phyloP scores from a whole-genome alignment of 2,329 filamentous ascomycete species.

The Colletotrichum sp. region DNA sequence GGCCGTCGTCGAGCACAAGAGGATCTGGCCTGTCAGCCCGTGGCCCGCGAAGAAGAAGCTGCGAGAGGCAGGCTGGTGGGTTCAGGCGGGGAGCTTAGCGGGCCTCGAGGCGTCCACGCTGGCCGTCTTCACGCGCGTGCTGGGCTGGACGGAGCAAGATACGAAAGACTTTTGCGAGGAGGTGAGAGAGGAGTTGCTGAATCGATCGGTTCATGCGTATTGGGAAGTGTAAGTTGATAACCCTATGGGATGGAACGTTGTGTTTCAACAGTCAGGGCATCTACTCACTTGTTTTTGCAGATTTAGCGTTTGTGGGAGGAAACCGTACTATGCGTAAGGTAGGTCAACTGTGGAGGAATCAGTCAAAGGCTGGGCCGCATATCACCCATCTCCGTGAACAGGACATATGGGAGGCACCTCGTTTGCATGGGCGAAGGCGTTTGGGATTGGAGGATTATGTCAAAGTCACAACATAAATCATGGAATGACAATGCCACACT shows the following conservation, averaged over 20 bases:
- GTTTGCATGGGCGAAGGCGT: not conserved
- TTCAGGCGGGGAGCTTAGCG: not conserved
- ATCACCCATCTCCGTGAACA: not conserved
- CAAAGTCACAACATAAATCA: not conserved
- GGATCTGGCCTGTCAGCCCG: conserved; percentile 52
- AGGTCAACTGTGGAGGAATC: not conserved
- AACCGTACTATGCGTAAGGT: not conserved
- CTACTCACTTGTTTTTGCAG: not conserved
- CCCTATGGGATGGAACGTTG: too few species aligned
- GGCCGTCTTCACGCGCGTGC: conserved; percentile 32
- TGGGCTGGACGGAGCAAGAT: conserved; percentile 33
- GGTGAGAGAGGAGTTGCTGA: conserved; percentile 32
- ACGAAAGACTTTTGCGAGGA: conserved; percentile 29
- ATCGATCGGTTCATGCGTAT: conserved; percentile 34
- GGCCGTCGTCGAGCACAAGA: conserved; percentile 51
- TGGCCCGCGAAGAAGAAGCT: conserved; percentile 38
- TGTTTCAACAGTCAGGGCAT: not conserved
- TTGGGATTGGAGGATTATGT: not conserved
- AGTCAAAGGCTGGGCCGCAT: not conserved
- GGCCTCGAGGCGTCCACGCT: conserved; percentile 34
- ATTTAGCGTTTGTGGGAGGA: conserved; percentile 4
- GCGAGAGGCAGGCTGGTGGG: conserved; percentile 38
- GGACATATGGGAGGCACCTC: not conserved
- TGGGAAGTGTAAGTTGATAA: conserved; percentile 20
- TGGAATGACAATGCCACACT: not conserved